A percentile compares a stretch with the other conserved stretches of the same genome.
phyloP scores from a whole-genome alignment of 192 early-diverging fungal species.

The Coemansia sp. region DNA sequence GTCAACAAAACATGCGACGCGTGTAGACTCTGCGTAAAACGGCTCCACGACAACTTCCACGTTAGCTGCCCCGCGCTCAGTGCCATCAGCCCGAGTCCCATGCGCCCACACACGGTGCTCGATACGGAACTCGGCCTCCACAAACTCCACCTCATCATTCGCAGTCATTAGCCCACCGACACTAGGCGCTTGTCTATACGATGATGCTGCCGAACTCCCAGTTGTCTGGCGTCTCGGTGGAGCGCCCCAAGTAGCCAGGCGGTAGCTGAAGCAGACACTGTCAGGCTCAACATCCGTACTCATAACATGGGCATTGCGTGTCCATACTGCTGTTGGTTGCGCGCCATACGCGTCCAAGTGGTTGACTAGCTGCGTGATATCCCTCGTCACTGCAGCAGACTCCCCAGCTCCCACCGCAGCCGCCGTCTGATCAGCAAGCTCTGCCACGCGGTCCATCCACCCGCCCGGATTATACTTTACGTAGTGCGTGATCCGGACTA shows the following conservation, averaged over 20 bases:
- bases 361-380: slow-evolving; percentile 9
- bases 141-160: slow-evolving; percentile 13
- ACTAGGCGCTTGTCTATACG: neutral
- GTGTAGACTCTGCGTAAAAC: slow-evolving; percentile 18
- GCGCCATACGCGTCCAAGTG: slow-evolving; percentile 34
- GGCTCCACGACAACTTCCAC: slow-evolving; percentile 28
- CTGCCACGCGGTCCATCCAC: slow-evolving; percentile 34
- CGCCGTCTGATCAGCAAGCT: slow-evolving; percentile 9
- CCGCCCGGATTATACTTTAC: slow-evolving; percentile 40
- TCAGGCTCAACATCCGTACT: neutral
- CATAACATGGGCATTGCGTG: slow-evolving; percentile 35
- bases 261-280: slow-evolving; percentile 22
- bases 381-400: slow-evolving; percentile 14
- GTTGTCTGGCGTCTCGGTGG: neutral
- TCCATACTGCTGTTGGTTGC: slow-evolving; percentile 36
- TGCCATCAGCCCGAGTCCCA: slow-evolving; percentile 1
- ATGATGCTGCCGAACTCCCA: slow-evolving; percentile 18
- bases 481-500: slow-evolving; percentile 37
- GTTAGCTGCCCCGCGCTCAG: slow-evolving; percentile 13
- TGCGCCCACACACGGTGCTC: slow-evolving; percentile 50
- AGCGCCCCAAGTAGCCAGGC: slow-evolving; percentile 23
- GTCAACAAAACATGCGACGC: slow-evolving; percentile 50
- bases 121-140: slow-evolving; percentile 43
- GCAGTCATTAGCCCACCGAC: neutral
- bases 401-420: slow-evolving; percentile 9